Evolutionary conservation across 1,284 basidiomycete species (phyloP).

Genomic region (Entoloma clypeatum): DNA sequence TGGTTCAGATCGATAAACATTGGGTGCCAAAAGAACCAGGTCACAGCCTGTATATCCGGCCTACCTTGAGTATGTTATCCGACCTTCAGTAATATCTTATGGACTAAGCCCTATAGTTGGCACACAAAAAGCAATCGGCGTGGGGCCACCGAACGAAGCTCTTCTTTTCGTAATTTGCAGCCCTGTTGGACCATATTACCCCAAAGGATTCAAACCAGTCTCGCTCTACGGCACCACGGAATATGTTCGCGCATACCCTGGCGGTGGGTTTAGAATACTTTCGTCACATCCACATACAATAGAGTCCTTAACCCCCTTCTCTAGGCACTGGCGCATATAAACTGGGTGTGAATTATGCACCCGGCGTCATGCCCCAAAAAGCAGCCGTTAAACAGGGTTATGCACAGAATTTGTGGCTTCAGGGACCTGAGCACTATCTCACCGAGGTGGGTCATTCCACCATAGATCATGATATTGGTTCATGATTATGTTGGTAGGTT

Average conservation of each 20-base stretch:
- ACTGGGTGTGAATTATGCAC: constrained; percentile 89
- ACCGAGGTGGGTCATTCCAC: constrained; percentile 54
- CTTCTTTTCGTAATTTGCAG: constrained; percentile 93
- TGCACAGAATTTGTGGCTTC: constrained; percentile 93
- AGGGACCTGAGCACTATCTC: constrained; percentile 81
- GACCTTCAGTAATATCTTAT: constrained; percentile 7
- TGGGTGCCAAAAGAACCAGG: constrained; percentile 93
- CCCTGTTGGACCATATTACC: constrained; percentile 95
- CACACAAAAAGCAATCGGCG: constrained; percentile 85
- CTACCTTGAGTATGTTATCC: constrained; percentile 35
- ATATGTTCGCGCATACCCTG: constrained; percentile 85
- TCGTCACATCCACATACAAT: not conserved
- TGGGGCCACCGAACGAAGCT: constrained; percentile 84
- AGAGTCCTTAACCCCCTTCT: not conserved
- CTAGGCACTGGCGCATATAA: constrained; percentile 87
- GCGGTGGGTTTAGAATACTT: constrained; percentile 50
- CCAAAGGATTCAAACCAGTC: constrained; percentile 94
- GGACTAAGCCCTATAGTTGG: constrained; percentile 78
- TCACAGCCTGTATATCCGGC: constrained; percentile 90
- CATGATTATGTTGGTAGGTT: constrained; percentile 41
- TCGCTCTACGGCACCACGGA: constrained; percentile 89
- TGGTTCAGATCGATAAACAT: constrained; percentile 82
- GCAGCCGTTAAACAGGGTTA: constrained; percentile 84
- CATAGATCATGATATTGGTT: not conserved
- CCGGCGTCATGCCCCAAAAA: constrained; percentile 86